Evolutionary conservation across 2,329 filamentous ascomycete genomes (phyloP), one percentile per base, ranked within the genome.

Genomic region (Cercospora zeina): DNA sequence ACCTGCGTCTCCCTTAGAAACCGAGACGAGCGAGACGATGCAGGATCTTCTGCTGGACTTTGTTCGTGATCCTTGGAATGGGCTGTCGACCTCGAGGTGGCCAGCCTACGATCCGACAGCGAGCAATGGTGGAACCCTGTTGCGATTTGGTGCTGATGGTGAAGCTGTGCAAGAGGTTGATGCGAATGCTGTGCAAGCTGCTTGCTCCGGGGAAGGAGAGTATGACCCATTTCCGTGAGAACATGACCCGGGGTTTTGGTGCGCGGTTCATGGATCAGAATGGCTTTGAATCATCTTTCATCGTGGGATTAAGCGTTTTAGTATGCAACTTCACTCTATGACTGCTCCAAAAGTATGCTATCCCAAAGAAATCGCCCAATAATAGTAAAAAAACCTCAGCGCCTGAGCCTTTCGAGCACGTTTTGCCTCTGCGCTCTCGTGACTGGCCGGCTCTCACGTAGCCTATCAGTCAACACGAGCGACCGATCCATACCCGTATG

Each of bases 41-140:
- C 74, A 77, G 60, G 75, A 77, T 47, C 71, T 70, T 27, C 74
- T 74, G 65, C 34, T 75, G 19, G 73, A 72, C 1, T 78, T 78
- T 66, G 71, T 72, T 0, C 62, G 68, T 24, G 73, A 77, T 61
- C 72, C 74, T 1, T 59, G 39, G 45, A 63, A 67, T 13, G 64
- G 67, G 5, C 58, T 74, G 62, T 66, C 65, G 11, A 54, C 64
- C 34, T 27, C 68, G 33, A 75, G 70, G 0, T 78, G 75, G 76
- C 45, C 70, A 1, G 62, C 61, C n/a, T 77, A 76, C 59, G 45
- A 65, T n/a, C 53, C 62, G 1, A n/a, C 54, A 6, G 65, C 54
- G 7, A 42, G 24, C 10, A 42, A 62, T 37, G 64, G 65, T 13
- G 65, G 67, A 4, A 55, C 37, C n/a, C 45, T 67, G 36, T 31